These are phyloP conservation scores for Geosmithia flava DNA, from an alignment of 2,329 filamentous ascomycete genomes.

Conservation along the genomic window DNA sequence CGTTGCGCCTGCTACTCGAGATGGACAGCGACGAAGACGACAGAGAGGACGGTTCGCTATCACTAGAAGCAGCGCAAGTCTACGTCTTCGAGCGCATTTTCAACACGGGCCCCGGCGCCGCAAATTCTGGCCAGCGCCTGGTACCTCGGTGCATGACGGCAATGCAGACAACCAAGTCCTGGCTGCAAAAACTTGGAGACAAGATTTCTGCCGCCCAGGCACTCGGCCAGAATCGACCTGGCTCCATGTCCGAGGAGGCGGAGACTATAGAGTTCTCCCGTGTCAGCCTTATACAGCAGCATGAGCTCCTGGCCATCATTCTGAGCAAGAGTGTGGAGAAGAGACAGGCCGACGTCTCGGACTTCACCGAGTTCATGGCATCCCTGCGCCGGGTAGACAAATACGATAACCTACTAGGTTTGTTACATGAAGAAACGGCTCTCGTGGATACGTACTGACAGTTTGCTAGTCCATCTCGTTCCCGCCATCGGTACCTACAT, in stretches of 20 bases:
- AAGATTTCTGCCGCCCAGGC: constrained; percentile 64
- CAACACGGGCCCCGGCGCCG: constrained; percentile 4
- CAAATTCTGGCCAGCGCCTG: constrained; percentile 20
- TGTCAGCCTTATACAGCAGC: constrained; percentile 72
- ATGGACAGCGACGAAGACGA: constrained; percentile 30
- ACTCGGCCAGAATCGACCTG: constrained; percentile 50
- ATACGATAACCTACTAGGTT: constrained; percentile 55
- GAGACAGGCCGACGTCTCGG: constrained; percentile 54
- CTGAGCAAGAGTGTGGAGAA: constrained; percentile 68
- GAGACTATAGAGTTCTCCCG: constrained; percentile 75
- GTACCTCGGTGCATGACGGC: constrained; percentile 45
- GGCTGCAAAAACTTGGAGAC: constrained; percentile 65
- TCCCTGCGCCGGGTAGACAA: constrained; percentile 59
- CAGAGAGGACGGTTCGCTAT: constrained; percentile 20
- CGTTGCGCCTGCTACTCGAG: constrained; percentile 67
- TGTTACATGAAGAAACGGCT: constrained; percentile 7
- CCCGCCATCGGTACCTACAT: constrained; percentile 70
- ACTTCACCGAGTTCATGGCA: constrained; percentile 62
- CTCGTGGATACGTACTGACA: neutral
- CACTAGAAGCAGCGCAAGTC: constrained; percentile 34
- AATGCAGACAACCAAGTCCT: constrained; percentile 65
- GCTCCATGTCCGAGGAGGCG: constrained; percentile 45
- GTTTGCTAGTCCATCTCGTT: constrained; percentile 59
- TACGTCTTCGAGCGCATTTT: constrained; percentile 46
- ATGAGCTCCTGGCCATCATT: constrained; percentile 77